Evolutionary conservation across 2,329 filamentous ascomycete genomes (phyloP), one percentile per base, ranked within the genome.

Genomic region (Aspergillus luchuensis): DNA sequence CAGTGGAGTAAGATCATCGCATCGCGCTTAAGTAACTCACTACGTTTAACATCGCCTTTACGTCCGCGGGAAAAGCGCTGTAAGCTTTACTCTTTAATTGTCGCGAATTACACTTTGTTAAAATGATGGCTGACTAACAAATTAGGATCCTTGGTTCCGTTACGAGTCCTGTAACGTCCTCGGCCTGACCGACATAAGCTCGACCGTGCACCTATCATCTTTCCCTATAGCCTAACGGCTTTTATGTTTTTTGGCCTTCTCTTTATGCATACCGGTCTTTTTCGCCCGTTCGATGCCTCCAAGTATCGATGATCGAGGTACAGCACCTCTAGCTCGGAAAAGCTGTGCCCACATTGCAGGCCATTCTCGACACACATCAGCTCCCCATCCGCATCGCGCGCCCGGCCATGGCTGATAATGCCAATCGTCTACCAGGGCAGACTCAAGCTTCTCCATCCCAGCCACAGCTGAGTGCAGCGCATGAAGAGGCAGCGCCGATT

Each of bases 391-490:
- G 47, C 8, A 33, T 28, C 47, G 25, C 45, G 45, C 59, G 58
- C 39, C 39, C 58, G 60, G 59, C 60, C 61, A 68, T 69, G 61
- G 81, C 82, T 47, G 80, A 81, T 64, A 86, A 82, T 74, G 86
- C 86, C 78, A 87, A 87, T 73, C 81, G 86, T 63, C 77, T 84
- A 49, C 79, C 81, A 4, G 79, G 79, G 54, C 81, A 82, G 63
- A 36, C 50, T 17, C 68, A 76, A 75, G 65, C 71, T 66, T 67
- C 71, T 64, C 51, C 68, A 59, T 74, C 70, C 7, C 67, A 67
- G 11, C 56, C 63, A 5, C 63, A 30, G 8, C 51, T 63, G 7
- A 61, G 63, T 30, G 51, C 59, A 19, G 61, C 64, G 39, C 60
- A 62, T 33, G 58, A 59, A 8, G 58, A 68, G 17, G 61, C 66